A percentile compares a stretch with the other conserved stretches of the same genome.
phyloP scores from a whole-genome alignment of 192 early-diverging fungal species.

The Coemansia biformis region DNA sequence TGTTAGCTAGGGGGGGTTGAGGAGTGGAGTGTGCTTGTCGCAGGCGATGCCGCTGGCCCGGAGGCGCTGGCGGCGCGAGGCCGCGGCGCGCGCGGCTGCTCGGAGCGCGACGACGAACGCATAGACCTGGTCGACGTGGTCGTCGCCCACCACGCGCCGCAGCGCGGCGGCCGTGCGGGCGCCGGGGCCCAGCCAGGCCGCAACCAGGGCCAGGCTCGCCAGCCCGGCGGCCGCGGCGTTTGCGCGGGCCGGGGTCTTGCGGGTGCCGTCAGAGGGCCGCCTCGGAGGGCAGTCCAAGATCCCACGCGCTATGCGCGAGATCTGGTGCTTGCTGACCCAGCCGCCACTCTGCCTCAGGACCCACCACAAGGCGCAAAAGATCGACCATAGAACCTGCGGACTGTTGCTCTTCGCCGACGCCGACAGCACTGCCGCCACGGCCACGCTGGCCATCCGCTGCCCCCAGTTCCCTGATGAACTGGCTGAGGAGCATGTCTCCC shows the following conservation, averaged over 20 bases:
- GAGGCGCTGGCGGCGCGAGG: conserved; percentile 17
- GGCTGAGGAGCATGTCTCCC: conserved; percentile 40
- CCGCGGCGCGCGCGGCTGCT: conserved; percentile 9
- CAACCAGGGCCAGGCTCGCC: conserved; percentile 26
- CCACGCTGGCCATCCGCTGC: conserved; percentile 44
- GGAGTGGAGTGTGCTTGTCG: conserved; percentile 22
- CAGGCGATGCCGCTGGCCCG: conserved; percentile 11
- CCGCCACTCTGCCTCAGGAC: conserved; percentile 47
- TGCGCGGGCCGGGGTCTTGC: not conserved
- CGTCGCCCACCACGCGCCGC: conserved; percentile 37
- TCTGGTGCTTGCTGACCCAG: conserved; percentile 46
- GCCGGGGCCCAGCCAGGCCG: conserved; percentile 35
- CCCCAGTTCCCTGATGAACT: conserved; percentile 50
- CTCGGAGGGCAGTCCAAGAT: conserved; percentile 39
- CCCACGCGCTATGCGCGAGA: conserved; percentile 49
- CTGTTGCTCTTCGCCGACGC: conserved; percentile 41
- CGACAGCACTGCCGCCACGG: conserved; percentile 31
- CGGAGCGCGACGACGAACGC: conserved; percentile 26
- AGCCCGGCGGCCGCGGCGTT: conserved; percentile 8
- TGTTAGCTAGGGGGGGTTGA: not conserved
- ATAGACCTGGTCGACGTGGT: conserved; percentile 36
- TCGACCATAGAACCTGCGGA: conserved; percentile 41
- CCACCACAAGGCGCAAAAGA: conserved; percentile 50
- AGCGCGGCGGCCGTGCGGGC: conserved; percentile 33
- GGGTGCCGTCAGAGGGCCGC: not conserved